phyloP scores from a whole-genome alignment of 2,329 filamentous ascomycete species.

The Paraconiothyrium sp. region DNA sequence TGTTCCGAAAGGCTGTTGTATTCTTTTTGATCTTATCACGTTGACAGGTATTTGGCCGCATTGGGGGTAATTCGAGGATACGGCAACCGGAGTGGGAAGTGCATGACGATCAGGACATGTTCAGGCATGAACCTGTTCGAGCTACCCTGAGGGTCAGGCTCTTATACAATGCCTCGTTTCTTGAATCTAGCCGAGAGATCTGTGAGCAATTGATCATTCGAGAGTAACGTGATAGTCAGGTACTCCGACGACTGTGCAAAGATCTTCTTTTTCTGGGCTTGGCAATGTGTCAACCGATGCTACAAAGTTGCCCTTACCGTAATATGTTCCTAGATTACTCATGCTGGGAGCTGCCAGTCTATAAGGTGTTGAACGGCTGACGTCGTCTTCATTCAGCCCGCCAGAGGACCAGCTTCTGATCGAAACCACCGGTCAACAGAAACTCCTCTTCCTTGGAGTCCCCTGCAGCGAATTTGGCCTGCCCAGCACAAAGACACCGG shows the following conservation, averaged over 20 bases:
- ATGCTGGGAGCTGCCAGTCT: background rate
- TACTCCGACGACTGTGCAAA: background rate
- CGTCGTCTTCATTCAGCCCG: conserved; percentile 12
- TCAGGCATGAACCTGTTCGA: background rate
- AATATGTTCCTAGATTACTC: background rate
- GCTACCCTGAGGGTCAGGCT: background rate
- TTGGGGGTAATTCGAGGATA: background rate
- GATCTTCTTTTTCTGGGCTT: background rate
- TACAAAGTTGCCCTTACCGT: background rate
- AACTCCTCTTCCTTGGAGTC: conserved; percentile 57
- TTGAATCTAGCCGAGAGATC: background rate
- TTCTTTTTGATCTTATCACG: background rate
- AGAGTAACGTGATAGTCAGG: background rate
- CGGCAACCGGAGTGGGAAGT: background rate
- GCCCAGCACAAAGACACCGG: conserved; percentile 66
- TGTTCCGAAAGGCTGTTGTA: background rate
- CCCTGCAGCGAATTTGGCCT: conserved; percentile 43
- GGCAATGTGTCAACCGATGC: background rate
- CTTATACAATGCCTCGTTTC: background rate
- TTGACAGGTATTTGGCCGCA: background rate
- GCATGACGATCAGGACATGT: background rate
- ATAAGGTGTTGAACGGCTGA: background rate
- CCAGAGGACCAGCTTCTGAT: conserved; percentile 70
- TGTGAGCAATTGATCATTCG: background rate
- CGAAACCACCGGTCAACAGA: conserved; percentile 71